Evolutionary conservation across 1,284 basidiomycete species (phyloP), one percentile per base, ranked within the genome.

Genomic region (Ustilago vetiveriae): DNA sequence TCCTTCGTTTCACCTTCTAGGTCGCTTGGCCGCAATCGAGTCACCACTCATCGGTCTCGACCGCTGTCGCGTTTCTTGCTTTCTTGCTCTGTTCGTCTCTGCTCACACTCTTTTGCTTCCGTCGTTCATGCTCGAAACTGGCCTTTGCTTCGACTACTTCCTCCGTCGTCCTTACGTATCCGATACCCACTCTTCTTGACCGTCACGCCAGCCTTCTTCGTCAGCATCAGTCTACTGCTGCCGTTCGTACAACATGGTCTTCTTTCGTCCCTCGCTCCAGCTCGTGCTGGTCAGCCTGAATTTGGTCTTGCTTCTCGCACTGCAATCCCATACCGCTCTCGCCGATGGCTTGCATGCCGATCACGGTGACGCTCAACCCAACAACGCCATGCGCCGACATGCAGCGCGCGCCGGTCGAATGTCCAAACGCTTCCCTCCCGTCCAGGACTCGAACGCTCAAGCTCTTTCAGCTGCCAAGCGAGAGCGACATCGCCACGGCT

Each of bases 281-380:
- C 54, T 65, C 26, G 46, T 65, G 62, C 50, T 65, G 33, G 54
- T 65, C 62, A 65, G 62, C 55, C 40, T 65, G 23, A 40, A 50
- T 9, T 30, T 65, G 3, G 50, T 65, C 46, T 24, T 57, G 4
- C 39, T 64, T 17, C 37, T 57, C 11, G 49, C 44, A 8, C 45
- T 64, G 30, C 44, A 36, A 21, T 32, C 43, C 3, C 30, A 42
- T 1, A 33, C 60, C 3, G 60, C 36, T 11, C 54, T 53, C 32
- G 54, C 60, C 37, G 33, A 57, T 6, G 40, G 36, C 21, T n/a
- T 43, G 26, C 52, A 50, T 10, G 44, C 38, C 5, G 50, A 57
- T 4, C 33, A 35, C 33, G 33, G 33, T n/a, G 13, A 10, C 16
- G 33, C 33, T n/a, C 33, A 4, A 10, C 6, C 16, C 33, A n/a